Conservation (phyloP, 2,329 filamentous ascomycete genomes). For the Alternaria brassicae region DNA sequence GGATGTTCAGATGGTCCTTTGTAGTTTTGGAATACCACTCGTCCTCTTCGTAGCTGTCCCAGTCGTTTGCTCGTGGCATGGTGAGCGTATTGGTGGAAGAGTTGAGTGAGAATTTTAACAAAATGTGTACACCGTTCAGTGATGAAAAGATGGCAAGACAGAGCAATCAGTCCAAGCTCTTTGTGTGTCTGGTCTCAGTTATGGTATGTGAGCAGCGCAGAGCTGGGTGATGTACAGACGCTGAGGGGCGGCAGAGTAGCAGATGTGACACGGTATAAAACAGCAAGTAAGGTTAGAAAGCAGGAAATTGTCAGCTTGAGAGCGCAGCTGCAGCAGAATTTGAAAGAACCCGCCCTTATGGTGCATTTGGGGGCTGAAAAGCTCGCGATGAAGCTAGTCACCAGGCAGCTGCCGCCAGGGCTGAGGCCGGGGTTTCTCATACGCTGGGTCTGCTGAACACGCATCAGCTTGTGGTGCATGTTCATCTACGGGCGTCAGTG, state of each 20-base stretch:
- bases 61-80: constrained; percentile 38
- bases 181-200: constrained; percentile 18
- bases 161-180: constrained; percentile 20
- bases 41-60: constrained; percentile 41
- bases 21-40: constrained; percentile 35
- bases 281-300: constrained; percentile 26
- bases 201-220: constrained; percentile 21
- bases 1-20: constrained; percentile 32
- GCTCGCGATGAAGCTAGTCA: constrained; percentile 39
- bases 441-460: constrained; percentile 33
- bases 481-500: constrained; percentile 6
- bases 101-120: neutral
- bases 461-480: constrained; percentile 8
- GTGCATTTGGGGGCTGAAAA: constrained; percentile 34
- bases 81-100: neutral
- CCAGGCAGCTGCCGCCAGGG: constrained; percentile 37
- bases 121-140: neutral
- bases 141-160: neutral
- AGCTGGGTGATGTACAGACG: constrained; percentile 26
- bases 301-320: constrained; percentile 18
- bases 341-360: constrained; percentile 26
- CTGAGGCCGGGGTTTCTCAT: constrained; percentile 24
- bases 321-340: constrained; percentile 28
- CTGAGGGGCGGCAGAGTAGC: constrained; percentile 31
- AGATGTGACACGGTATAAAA: constrained; percentile 30